Conservation (phyloP, 2,329 filamentous ascomycete species). For the Dryadomyces quercus-mongolicae region DNA sequence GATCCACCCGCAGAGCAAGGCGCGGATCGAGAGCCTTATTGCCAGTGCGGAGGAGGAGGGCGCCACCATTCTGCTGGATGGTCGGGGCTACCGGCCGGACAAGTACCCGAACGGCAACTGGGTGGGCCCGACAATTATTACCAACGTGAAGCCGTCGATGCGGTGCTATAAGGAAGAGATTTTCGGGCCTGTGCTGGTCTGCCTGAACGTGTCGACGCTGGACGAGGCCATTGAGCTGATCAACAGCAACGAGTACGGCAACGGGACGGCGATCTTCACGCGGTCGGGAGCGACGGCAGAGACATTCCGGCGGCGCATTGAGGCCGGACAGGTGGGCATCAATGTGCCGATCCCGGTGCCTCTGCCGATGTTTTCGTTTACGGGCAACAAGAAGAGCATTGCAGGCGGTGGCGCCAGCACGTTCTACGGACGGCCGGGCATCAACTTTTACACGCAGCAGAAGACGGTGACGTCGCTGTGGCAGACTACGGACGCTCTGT, state of each 20-base stretch:
- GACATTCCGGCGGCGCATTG: constrained; percentile 67
- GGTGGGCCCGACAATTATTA: constrained; percentile 73
- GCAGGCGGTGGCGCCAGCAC: constrained; percentile 86
- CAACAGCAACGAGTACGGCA: constrained; percentile 79
- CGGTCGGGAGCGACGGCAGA: constrained; percentile 64
- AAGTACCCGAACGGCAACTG: constrained; percentile 84
- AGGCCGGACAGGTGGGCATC: constrained; percentile 80
- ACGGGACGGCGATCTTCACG: constrained; percentile 79
- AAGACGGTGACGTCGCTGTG: constrained; percentile 96
- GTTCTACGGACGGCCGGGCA: constrained; percentile 86
- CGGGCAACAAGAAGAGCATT: constrained; percentile 75
- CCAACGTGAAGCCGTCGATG: constrained; percentile 70
- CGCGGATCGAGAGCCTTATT: constrained; percentile 66
- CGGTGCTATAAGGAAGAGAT: constrained; percentile 77
- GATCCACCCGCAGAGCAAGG: constrained; percentile 67
- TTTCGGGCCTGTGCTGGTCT: constrained; percentile 75
- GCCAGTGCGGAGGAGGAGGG: constrained; percentile 68
- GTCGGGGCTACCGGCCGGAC: constrained; percentile 57
- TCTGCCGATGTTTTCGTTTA: constrained; percentile 60
- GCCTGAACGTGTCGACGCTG: constrained; percentile 64
- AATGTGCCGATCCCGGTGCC: constrained; percentile 70
- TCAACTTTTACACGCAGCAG: constrained; percentile 92
- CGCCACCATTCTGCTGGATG: constrained; percentile 71
- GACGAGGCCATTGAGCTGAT: constrained; percentile 73
- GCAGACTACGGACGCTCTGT: constrained; percentile 73